Evolutionary conservation across 2,329 filamentous ascomycete genomes (phyloP), one percentile per base, ranked within the genome.

Genomic region (Aspergillus flavus): DNA sequence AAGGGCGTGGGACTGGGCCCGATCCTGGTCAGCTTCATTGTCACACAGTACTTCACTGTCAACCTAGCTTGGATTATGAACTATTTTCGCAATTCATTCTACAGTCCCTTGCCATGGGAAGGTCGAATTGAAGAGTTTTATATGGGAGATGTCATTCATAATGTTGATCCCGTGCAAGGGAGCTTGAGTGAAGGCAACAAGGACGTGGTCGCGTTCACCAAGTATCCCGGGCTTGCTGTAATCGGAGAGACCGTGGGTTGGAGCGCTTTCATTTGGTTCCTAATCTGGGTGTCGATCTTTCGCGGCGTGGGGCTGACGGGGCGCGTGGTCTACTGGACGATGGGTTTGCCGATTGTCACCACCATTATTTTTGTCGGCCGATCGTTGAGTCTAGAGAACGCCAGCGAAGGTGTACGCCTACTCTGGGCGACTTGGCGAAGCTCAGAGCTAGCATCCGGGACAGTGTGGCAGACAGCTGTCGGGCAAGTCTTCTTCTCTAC

Each of bases 401-500:
- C 86, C 0, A 69, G 78, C 1, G 81, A 81, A 30, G 86, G 85
- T 6, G 77, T 87, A 39, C 81, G 78, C 61, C 77, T 87, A 0
- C 68, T 81, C n/a, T 83, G 78, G 77, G 78, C 76, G 2, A 82
- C 79, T 4, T 83, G 80, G 84, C 78, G 84, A 66, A 78, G 83
- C 14, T 78, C 79, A 6, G 78, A 86, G 66, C 77, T 88, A 0
- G 81, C 79, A 6, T 79, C 78, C 0, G 84, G 84, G 0, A 79
- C 78, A 0, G 80, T 87, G 1, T 88, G 86, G 85, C 85, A 87
- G 70, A 85, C 83, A n/a, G 86, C 85, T 3, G 82, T 83, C 9
- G 85, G 85, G 1, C 86, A 88, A 64, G 85, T 87, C 53, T 87
- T 87, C 73, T 87, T 87, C 74, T 86, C 83, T 0, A 87, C 84